phyloP scores from a whole-genome alignment of 768 basidiomycete species.

The Kwoniella shandongensis region DNA sequence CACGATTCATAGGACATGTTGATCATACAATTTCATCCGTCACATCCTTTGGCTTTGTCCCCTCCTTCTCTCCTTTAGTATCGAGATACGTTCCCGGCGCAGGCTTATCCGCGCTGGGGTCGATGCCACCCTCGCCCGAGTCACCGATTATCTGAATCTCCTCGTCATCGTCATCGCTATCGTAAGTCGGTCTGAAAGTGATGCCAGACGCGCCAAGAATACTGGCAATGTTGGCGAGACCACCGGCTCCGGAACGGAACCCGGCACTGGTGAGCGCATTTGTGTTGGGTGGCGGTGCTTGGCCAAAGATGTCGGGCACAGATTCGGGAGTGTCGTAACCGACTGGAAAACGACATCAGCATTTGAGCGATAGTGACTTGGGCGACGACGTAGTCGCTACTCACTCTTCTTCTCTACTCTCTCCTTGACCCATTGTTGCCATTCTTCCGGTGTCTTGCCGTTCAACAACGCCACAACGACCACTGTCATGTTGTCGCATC shows the following conservation, averaged over 20 bases:
- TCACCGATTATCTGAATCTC: slow-evolving; percentile 62
- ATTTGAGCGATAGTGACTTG: not conserved
- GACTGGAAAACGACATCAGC: slow-evolving; percentile 47
- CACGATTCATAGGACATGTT: too few species aligned
- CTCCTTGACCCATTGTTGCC: slow-evolving; percentile 85
- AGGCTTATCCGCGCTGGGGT: slow-evolving; percentile 16
- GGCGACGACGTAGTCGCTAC: slow-evolving; percentile 13
- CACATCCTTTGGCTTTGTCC: slow-evolving; percentile 31
- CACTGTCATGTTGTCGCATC: slow-evolving; percentile 99
- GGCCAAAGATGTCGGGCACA: slow-evolving; percentile 65
- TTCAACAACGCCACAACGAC: slow-evolving; percentile 83
- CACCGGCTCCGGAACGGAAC: slow-evolving; percentile 55
- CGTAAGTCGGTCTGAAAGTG: slow-evolving; percentile 63
- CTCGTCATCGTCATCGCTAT: slow-evolving; percentile 59
- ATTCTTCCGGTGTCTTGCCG: slow-evolving; percentile 84
- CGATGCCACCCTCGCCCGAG: slow-evolving; percentile 46
- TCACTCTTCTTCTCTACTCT: slow-evolving; percentile 66
- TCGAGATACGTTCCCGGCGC: slow-evolving; percentile 19
- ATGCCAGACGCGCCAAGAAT: slow-evolving; percentile 66
- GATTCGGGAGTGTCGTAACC: slow-evolving; percentile 75
- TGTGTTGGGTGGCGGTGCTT: slow-evolving; percentile 12
- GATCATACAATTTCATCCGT: slow-evolving; percentile 32
- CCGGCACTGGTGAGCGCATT: slow-evolving; percentile 36
- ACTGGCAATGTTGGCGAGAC: slow-evolving; percentile 60
- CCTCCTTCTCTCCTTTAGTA: slow-evolving; percentile 27